These are phyloP conservation scores for Venturiaceae sp. DNA, from an alignment of 2,329 filamentous ascomycete genomes.

Conservation along the genomic window DNA sequence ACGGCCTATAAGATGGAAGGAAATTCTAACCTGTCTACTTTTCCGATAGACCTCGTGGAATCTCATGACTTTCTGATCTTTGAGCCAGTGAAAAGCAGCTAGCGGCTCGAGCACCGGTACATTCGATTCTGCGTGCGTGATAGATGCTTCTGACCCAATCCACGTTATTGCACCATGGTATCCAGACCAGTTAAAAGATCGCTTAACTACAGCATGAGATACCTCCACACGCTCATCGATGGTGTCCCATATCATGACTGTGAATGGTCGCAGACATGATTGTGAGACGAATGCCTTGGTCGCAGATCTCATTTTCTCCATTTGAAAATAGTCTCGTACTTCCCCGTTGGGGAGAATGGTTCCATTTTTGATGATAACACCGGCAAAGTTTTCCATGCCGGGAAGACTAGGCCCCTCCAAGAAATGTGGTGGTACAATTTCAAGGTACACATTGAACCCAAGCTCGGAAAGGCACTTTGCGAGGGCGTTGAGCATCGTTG, in stretches of 20 bases:
- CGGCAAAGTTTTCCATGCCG: constrained; percentile 19
- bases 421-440: constrained; percentile 23
- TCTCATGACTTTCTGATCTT: constrained; percentile 24
- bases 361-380: constrained; percentile 23
- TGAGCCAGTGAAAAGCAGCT: constrained; percentile 27
- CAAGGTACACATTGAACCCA: constrained; percentile 23
- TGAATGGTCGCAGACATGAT: constrained; percentile 22
- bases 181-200: constrained; percentile 26
- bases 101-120: constrained; percentile 21
- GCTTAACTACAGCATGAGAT: constrained; percentile 24
- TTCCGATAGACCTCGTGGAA: constrained; percentile 24
- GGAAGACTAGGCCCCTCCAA: constrained; percentile 18
- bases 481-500: constrained; percentile 20
- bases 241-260: constrained; percentile 29
- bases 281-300: constrained; percentile 27
- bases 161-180: constrained; percentile 25
- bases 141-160: constrained; percentile 16
- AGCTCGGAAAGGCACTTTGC: constrained; percentile 19
- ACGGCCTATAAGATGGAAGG: background rate
- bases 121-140: constrained; percentile 17
- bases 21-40: constrained; percentile 17
- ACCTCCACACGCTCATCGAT: constrained; percentile 22
- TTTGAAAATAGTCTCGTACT: constrained; percentile 25
- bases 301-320: constrained; percentile 28
- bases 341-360: constrained; percentile 24